These are phyloP conservation scores for Ulota crispa DNA, from an alignment of 225 moss, liverwort and hornwort genomes.

Conservation along the genomic window DNA sequence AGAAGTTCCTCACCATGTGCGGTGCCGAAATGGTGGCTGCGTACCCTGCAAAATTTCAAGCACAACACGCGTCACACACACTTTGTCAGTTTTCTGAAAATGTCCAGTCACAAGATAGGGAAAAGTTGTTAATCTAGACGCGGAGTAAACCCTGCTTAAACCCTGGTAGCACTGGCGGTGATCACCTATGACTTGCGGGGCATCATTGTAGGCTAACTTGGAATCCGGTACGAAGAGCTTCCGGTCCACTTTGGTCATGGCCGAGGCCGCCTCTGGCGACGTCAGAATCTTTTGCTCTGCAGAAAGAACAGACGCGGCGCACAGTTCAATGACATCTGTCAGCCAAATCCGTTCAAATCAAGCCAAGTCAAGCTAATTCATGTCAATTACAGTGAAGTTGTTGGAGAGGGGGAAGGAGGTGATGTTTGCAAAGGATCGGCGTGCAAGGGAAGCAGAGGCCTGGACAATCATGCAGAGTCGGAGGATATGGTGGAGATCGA, in stretches of 20 bases:
- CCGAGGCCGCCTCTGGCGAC: slow-evolving; percentile 77
- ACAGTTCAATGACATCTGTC: background rate
- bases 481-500: background rate
- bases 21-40: slow-evolving; percentile 90
- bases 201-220: slow-evolving; percentile 79
- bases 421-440: background rate
- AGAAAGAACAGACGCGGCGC: background rate
- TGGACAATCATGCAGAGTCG: background rate
- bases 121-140: background rate
- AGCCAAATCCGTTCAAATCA: no score
- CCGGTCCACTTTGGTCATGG: slow-evolving; percentile 88
- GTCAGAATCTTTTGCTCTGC: slow-evolving; percentile 85
- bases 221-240: slow-evolving; percentile 82
- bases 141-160: slow-evolving; percentile 38
- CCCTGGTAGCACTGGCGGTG: background rate
- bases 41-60: slow-evolving; percentile 37
- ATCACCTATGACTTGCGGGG: slow-evolving; percentile 91
- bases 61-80: background rate
- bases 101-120: background rate
- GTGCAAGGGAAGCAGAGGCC: background rate
- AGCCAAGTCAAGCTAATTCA: no score
- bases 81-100: slow-evolving; percentile 14
- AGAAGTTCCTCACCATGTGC: slow-evolving; percentile 60
- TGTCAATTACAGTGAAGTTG: background rate
- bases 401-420: background rate